Evolutionary conservation across 2,329 filamentous ascomycete species (phyloP), one percentile per base, ranked within the genome.

Genomic region (Pseudogymnoascus sp.): DNA sequence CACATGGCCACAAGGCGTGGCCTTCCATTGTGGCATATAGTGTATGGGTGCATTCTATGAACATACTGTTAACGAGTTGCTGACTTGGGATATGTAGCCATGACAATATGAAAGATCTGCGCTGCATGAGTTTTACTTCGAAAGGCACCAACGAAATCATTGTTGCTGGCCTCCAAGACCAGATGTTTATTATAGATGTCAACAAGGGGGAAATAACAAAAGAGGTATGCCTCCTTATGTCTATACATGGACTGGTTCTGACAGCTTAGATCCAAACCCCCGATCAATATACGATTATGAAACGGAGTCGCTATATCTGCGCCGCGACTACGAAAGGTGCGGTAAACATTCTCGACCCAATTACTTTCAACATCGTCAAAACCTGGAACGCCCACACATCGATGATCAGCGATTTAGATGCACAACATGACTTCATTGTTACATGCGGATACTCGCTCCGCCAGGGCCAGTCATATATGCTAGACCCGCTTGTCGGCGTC

Each of bases 361-460:
- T 84, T 62, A 90, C 82, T 62, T 90, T 96, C 70, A 83, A 84
- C 43, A 82, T 96, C 4, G 80, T 94, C 68, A 95, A 93, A 73
- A 85, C 85, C 10, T 99, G 94, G 90, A 91, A 91, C 72, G 92
- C 93, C 0, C 94, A 99, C 72, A 88, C 88, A 1, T 90, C 91
- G 7, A 84, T 87, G 60, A 90, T 99, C 72, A 96, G 91, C 74
- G 93, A 97, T 73, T 97, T 99, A 90, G 94, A 99, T 77, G 91
- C 92, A 7, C 90, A 94, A 72, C 91, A 94, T 71, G 93, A 97
- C 73, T 94, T 94, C 68, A 86, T 99, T 61, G 89, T 97, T 21
- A 97, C 94, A 4, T 99, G 94, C 74, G 94, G 94, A 37, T 96
- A 91, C 75, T 96, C 93, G 1, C 83, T 91, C 23, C 85, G 93